Base-by-base conservation (phyloP, 2,329 filamentous ascomycete genomes). In the Aspergillus pseudotamarii region DNA sequence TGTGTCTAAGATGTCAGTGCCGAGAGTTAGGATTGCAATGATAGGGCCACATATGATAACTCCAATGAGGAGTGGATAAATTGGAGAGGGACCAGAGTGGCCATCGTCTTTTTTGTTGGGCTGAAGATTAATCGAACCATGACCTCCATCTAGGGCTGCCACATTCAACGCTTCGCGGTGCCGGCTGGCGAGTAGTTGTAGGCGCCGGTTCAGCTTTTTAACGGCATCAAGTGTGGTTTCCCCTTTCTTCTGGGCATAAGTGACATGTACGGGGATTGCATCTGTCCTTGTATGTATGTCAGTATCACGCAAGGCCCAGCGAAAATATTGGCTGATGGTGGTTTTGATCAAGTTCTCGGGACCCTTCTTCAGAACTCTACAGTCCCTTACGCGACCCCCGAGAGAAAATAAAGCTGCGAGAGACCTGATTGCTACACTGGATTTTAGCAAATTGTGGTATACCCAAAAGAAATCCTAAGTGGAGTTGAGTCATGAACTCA, bases 271-370 rank as follows among this genome's bases (percentile, higher is more conserved):
- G 0, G 84, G 82, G 11, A 82, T 73, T 19, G 73, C 67, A 2
- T 73, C 61, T 54, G 76, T 57, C 57, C 58, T 66, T 11, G 71
- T 69, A 56, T 80, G 74, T 26, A 86, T 72, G 21, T 72, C 74
- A 10, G 78, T 81, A 66, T 88, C 86, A 30, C 73, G 75, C 60
- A 85, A 71, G 1, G 84, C 83, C 86, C 86, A 88, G 50, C 79
- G 77, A 46, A 85, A 76, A 72, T 86, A 88, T 6, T 77, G 77
- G 14, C 76, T 69, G 55, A 86, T 76, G 3, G 76, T 76, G 8
- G 73, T 77, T 60, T 72, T 73, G 57, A 85, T 78, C 30, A 81
- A 64, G 2, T 59, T 38, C 43, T 79, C 75, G 2, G 77, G 76
- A 6, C 69, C 68, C 5, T 76, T 75, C 12, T 70, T 73, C 4